Base-by-base conservation (phyloP, 352 stramenopile genomes). In the Poterioochromonas sp. region DNA sequence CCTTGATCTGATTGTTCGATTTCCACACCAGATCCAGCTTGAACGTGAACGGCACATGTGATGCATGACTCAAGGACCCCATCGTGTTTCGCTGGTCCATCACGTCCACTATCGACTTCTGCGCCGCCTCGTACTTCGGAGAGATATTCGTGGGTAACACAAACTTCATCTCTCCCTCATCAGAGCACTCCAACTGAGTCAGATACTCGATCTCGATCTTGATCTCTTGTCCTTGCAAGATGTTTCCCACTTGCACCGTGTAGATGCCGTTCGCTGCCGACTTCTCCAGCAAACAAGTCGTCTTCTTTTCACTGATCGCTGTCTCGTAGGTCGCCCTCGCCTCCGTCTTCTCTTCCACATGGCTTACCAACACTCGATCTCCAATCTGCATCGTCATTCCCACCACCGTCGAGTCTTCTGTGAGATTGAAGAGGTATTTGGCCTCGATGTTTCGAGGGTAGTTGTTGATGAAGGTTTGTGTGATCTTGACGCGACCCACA, bases 1-100 rank as follows among this genome's bases (percentile, higher is more conserved):
- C 47, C 47, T 58, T 58, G 47, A 58, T 58, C 47, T 58, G 47
- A 58, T 58, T 58, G 47, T 58, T 58, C 47, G 47, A 58, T 58
- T 58, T 58, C 47, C 47, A 58, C 47, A 58, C 47, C 47, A 58
- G 47, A 58, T 58, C 47, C 47, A 58, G 47, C 47, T 58, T 58
- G 47, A 58, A 58, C 47, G 47, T 58, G 47, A 58, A 58, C 47
- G 47, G 47, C 47, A 58, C 47, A 58, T 58, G 47, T 58, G 47
- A 58, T 58, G 47, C 47, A 58, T 58, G 47, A 58, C 47, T 58
- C 47, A 58, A 58, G 47, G 47, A 58, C 47, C 47, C 47, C 47
- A 58, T 58, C 47, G 47, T 58, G 47, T 58, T 58, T 58, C 47
- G 47, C 47, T 58, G 47, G 26, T 58, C 47, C 47, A 58, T 58